Evolutionary conservation across 2,329 filamentous ascomycete genomes (phyloP).

Genomic region (Plenodomus biglobosus): DNA sequence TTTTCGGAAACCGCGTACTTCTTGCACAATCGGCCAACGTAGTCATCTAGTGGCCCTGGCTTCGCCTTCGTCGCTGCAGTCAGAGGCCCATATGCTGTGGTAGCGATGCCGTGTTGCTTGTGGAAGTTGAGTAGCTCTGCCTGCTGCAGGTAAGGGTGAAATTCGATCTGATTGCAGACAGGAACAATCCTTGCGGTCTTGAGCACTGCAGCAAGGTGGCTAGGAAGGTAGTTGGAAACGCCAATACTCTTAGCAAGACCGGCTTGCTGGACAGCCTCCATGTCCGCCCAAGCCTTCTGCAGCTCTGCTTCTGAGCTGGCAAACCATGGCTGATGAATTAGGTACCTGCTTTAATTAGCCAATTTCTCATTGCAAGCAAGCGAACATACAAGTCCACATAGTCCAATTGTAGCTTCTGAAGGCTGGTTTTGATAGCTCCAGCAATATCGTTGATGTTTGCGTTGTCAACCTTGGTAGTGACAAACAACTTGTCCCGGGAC

Average conservation of each 20-base stretch:
- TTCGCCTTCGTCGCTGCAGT: slow-evolving; percentile 57
- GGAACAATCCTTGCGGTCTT: slow-evolving; percentile 58
- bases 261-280: slow-evolving; percentile 60
- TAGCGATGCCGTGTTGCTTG: slow-evolving; percentile 52
- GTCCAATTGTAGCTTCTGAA: slow-evolving; percentile 62
- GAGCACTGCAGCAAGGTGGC: slow-evolving; percentile 58
- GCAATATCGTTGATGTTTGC: slow-evolving; percentile 58
- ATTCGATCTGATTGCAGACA: slow-evolving; percentile 69
- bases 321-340: slow-evolving; percentile 65
- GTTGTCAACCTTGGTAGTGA: slow-evolving; percentile 59
- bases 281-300: slow-evolving; percentile 60
- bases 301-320: slow-evolving; percentile 56
- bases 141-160: slow-evolving; percentile 68
- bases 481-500: slow-evolving; percentile 50
- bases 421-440: slow-evolving; percentile 55
- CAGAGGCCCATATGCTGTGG: slow-evolving; percentile 51
- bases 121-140: slow-evolving; percentile 58
- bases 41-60: slow-evolving; percentile 58
- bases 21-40: slow-evolving; percentile 55
- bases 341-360: slow-evolving; percentile 48
- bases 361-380: background rate
- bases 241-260: slow-evolving; percentile 64
- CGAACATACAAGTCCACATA: slow-evolving; percentile 62
- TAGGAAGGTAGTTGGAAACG: slow-evolving; percentile 60
- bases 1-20: slow-evolving; percentile 62